Evolutionary conservation across 495 filamentous ascomycete genomes (phyloP), one percentile per base, ranked within the genome.

Genomic region (Aspergillus wentii): DNA sequence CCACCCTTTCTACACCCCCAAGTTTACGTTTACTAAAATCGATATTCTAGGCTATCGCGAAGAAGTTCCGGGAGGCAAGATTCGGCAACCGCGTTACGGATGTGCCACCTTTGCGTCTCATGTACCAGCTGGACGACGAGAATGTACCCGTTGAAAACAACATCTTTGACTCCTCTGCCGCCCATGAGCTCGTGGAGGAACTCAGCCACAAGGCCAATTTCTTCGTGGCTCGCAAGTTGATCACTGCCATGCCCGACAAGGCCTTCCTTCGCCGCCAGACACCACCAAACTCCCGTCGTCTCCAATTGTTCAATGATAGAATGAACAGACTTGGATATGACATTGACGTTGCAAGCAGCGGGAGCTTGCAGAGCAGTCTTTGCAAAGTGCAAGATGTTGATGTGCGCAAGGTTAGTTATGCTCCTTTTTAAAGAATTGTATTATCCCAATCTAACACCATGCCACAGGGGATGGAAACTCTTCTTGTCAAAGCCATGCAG

Each of bases 81-180:
- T 83, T 92, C 44, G 85, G 85, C 32, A 82, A 88, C 36, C 82
- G 82, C 16, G 76, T 79, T 17, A 76, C 82, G 21, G 76, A 83
- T 7, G 85, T 94, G 43, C 85, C 90, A 14, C 79, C 90, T 31
- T 77, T 97, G 33, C 85, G 92, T 29, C 76, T 98, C 22, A 67
- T 97, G 26, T 85, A 95, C 56, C 85, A 92, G 59, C 78, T 96
- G n/a, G 94, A 98, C 51, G 92, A 98, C 48, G 92, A 98, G 70
- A 96, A 96, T 57, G 87, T 96, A 23, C 92, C 91, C 0, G 87
- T 96, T 17, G 88, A 92, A 64, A 78, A 86, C 52, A 98, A 97
- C 67, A 86, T 98, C 38, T 97, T 97, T 54, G 83, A 95, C 56
- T 88, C 85, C 15, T 87, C 85, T 16, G 75, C 82, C 10, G 85